phyloP scores from a whole-genome alignment of 2,329 filamentous ascomycete species.

The Fusarium sp. region DNA sequence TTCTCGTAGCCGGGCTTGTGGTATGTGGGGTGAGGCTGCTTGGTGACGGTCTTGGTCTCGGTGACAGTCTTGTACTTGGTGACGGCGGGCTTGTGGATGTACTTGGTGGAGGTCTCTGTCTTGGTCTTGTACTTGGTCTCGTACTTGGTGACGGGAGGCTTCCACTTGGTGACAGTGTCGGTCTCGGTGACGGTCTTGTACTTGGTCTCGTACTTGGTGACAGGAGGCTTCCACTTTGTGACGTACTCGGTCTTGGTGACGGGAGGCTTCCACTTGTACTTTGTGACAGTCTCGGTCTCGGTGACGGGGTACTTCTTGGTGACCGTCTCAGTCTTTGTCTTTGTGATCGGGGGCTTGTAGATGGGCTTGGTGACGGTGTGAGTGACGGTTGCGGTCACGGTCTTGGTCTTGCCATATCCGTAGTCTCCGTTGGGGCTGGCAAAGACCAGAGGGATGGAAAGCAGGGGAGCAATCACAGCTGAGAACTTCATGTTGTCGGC shows the following conservation, averaged over 20 bases:
- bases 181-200: slow-evolving; percentile 23
- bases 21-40: slow-evolving; percentile 10
- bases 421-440: slow-evolving; percentile 24
- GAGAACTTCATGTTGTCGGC: slow-evolving; percentile 34
- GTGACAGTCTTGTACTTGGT: slow-evolving; percentile 18
- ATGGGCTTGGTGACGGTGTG: slow-evolving; percentile 29
- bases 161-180: slow-evolving; percentile 26
- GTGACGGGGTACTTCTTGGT: slow-evolving; percentile 26
- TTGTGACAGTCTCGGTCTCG: slow-evolving; percentile 24
- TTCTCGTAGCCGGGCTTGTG: slow-evolving; percentile 17
- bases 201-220: slow-evolving; percentile 24
- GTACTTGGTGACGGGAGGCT: slow-evolving; percentile 19
- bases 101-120: slow-evolving; percentile 10
- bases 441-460: slow-evolving; percentile 23
- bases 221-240: slow-evolving; percentile 26
- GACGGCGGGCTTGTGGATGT: slow-evolving; percentile 8
- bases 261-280: slow-evolving; percentile 26
- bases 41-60: slow-evolving; percentile 11
- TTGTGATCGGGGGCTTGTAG: slow-evolving; percentile 29
- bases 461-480: slow-evolving; percentile 22
- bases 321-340: slow-evolving; percentile 37
- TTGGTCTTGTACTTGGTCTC: slow-evolving; percentile 15
- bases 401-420: slow-evolving; percentile 28
- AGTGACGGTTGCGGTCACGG: slow-evolving; percentile 33
- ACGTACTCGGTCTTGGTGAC: slow-evolving; percentile 28